phyloP scores from a whole-genome alignment of 345 rosid genomes.

The Populus ilicifolia region DNA sequence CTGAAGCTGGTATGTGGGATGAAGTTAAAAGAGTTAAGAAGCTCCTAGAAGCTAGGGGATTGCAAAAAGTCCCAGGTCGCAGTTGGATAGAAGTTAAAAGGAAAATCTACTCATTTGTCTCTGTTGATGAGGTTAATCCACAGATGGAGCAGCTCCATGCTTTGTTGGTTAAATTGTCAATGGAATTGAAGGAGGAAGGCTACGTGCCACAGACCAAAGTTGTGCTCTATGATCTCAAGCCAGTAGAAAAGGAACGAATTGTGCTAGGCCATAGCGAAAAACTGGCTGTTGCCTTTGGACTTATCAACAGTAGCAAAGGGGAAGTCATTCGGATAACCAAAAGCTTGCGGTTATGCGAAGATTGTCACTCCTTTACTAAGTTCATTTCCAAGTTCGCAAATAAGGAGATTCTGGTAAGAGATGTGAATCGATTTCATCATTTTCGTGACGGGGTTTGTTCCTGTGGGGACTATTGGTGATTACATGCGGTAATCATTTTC shows the following conservation, averaged over 20 bases:
- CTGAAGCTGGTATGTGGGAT: slow-evolving; percentile 26
- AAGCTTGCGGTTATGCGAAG: slow-evolving; percentile 83
- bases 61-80: slow-evolving; percentile 25
- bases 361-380: slow-evolving; percentile 79
- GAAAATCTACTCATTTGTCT: slow-evolving; percentile 55
- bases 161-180: slow-evolving; percentile 51
- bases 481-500: neutral
- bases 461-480: slow-evolving; percentile 73
- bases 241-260: slow-evolving; percentile 69
- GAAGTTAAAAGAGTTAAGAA: slow-evolving; percentile 25
- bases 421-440: slow-evolving; percentile 83
- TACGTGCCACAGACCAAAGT: slow-evolving; percentile 73
- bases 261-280: slow-evolving; percentile 86
- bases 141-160: slow-evolving; percentile 68
- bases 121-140: slow-evolving; percentile 69
- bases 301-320: slow-evolving; percentile 57
- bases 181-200: slow-evolving; percentile 82
- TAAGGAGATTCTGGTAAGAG: slow-evolving; percentile 76
- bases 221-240: slow-evolving; percentile 75
- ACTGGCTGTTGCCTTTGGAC: slow-evolving; percentile 79
- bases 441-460: slow-evolving; percentile 77
- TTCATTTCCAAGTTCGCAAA: slow-evolving; percentile 66
- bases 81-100: slow-evolving; percentile 32
- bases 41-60: slow-evolving; percentile 20
- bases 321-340: slow-evolving; percentile 75